These are phyloP conservation scores for Auricularia auricula-judae DNA, from an alignment of 768 basidiomycete species.

Conservation along the genomic window DNA sequence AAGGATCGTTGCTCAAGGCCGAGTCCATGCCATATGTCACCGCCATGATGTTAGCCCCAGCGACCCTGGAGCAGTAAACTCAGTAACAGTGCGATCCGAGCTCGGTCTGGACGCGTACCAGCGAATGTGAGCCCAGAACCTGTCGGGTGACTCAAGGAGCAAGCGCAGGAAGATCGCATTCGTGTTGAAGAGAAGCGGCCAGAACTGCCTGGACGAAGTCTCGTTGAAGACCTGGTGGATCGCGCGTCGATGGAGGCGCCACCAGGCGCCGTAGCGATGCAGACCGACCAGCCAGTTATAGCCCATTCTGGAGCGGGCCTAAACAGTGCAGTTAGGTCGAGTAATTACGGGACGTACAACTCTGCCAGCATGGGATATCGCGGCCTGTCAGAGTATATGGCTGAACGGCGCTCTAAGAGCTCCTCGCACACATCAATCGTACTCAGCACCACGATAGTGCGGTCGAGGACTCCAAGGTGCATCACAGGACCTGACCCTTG, in stretches of 20 bases:
- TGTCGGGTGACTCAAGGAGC: too few species aligned
- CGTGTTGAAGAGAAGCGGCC: too few species aligned
- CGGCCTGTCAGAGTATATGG: slow-evolving; percentile 20
- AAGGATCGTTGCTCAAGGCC: background rate
- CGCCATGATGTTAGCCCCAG: background rate
- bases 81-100: background rate
- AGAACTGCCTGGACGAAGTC: too few species aligned
- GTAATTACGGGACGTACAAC: background rate
- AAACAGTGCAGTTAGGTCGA: background rate
- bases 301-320: background rate
- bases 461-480: slow-evolving; percentile 13
- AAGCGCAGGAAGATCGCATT: too few species aligned
- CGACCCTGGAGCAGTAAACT: background rate
- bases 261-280: too few species aligned
- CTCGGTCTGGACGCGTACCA: background rate
- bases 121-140: too few species aligned
- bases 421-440: slow-evolving; percentile 17
- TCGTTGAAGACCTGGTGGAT: too few species aligned
- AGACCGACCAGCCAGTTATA: background rate
- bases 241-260: too few species aligned
- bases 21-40: background rate
- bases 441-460: slow-evolving; percentile 17
- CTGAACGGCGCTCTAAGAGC: slow-evolving; percentile 19
- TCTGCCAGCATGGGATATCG: slow-evolving; percentile 6
- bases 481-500: slow-evolving; percentile 4